phyloP scores from a whole-genome alignment of 257 asterid species.

The Cordia subcordata region DNA sequence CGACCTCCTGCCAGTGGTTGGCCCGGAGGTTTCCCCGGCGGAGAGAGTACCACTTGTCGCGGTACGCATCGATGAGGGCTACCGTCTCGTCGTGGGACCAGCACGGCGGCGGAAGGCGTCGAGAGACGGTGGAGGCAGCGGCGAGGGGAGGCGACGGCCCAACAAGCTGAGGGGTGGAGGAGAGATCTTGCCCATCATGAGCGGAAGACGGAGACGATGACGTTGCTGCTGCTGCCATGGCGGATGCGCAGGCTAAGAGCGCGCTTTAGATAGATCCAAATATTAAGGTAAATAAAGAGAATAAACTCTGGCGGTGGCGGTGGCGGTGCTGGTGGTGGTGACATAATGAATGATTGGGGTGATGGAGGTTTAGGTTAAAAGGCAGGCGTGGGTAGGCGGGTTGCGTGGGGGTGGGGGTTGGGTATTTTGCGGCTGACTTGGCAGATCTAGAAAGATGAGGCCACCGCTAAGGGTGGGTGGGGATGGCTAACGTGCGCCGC shows the following conservation, averaged over 20 bases:
- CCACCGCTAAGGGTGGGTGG: conserved; percentile 60
- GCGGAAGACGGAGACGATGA: conserved; percentile 29
- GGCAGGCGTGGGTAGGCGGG: conserved; percentile 40
- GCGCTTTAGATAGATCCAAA: too few relatives aligned
- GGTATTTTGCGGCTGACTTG: conserved; percentile 50
- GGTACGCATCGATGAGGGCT: conserved; percentile 72
- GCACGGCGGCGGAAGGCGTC: conserved; percentile 94
- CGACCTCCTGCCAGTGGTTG: conserved; percentile 97
- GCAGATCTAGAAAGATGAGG: conserved; percentile 52
- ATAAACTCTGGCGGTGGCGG: too few relatives aligned
- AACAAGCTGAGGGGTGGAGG: background rate
- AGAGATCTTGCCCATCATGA: conserved; percentile 9
- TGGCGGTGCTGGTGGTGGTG: conserved; percentile 37
- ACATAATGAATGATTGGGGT: conserved; percentile 48
- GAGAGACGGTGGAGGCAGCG: conserved; percentile 43
- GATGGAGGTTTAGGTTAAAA: conserved; percentile 58
- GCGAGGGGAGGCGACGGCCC: background rate
- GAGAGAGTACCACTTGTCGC: conserved; percentile 90
- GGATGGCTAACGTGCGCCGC: conserved; percentile 75
- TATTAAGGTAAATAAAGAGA: too few relatives aligned
- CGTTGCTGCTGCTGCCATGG: conserved; percentile 36
- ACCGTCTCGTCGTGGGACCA: conserved; percentile 94
- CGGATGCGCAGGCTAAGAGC: background rate
- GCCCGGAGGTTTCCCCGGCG: conserved; percentile 90
- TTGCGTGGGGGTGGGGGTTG: conserved; percentile 11